These are phyloP conservation scores for Ramalina intermedia DNA, from an alignment of 495 filamentous ascomycete genomes.

Conservation along the genomic window DNA sequence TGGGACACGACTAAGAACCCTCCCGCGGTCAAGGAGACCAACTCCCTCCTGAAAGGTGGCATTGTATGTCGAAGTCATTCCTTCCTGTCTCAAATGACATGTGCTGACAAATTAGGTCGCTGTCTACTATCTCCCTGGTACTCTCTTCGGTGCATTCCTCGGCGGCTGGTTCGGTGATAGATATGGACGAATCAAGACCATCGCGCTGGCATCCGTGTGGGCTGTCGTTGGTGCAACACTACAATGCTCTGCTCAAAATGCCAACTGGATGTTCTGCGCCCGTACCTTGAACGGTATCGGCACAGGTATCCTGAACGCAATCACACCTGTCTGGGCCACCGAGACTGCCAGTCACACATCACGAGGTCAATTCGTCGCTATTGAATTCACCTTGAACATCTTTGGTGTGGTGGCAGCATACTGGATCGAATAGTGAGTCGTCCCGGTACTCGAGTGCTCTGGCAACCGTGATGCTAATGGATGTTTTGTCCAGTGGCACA, in stretches of 20 bases:
- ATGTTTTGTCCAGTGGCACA: constrained; percentile 27
- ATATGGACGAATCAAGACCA: constrained; percentile 47
- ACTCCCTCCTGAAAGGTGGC: constrained; percentile 51
- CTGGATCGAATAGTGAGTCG: constrained; percentile 52
- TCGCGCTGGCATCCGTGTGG: constrained; percentile 41
- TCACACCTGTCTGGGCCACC: constrained; percentile 59
- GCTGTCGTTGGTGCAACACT: constrained; percentile 43
- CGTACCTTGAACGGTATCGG: constrained; percentile 53
- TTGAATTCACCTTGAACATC: constrained; percentile 62
- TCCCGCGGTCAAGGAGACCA: constrained; percentile 34
- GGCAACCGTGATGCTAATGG: not conserved
- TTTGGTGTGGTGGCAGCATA: constrained; percentile 61
- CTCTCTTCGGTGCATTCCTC: constrained; percentile 41
- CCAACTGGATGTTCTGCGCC: constrained; percentile 58
- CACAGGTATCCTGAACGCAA: constrained; percentile 59
- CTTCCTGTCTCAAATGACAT: not conserved
- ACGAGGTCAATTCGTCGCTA: constrained; percentile 55
- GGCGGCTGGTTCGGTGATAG: constrained; percentile 49
- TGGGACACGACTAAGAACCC: constrained; percentile 22
- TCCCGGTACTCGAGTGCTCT: not conserved
- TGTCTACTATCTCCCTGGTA: constrained; percentile 54
- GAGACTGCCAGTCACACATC: constrained; percentile 55
- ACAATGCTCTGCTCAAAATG: constrained; percentile 48
- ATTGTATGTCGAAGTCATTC: constrained; percentile 29
- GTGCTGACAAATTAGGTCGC: constrained; percentile 16